Conservation (phyloP, 1,139 yeast species). For the Suhomyces choctaworum region DNA sequence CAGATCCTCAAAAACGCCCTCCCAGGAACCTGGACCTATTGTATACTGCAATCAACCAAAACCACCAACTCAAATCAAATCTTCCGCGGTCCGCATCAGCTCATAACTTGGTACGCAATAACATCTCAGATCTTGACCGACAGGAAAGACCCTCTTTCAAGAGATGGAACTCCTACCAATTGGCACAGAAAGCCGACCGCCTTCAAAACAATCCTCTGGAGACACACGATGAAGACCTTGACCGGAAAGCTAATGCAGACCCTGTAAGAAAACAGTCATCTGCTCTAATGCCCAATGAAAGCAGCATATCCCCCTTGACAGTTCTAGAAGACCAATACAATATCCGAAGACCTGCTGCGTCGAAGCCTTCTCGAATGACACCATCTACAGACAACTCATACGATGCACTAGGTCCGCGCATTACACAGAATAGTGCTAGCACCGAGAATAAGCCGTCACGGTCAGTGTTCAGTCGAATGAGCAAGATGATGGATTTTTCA, state of each 20-base stretch:
- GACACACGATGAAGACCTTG: too few relatives aligned
- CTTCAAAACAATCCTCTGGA: too few relatives aligned
- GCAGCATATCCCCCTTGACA: conserved; percentile 31
- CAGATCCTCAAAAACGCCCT: conserved; percentile 2
- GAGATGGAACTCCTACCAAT: conserved; percentile 33
- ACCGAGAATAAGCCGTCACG: neutral
- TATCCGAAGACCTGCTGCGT: conserved; percentile 23
- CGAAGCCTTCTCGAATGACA: conserved; percentile 1
- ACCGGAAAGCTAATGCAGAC: too few relatives aligned
- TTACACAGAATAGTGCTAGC: neutral
- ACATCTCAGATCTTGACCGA: conserved; percentile 13
- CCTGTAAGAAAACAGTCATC: too few relatives aligned
- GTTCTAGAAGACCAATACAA: conserved; percentile 33
- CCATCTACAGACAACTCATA: conserved; percentile 26
- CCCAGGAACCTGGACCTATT: conserved; percentile 7
- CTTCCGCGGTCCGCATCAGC: conserved; percentile 9
- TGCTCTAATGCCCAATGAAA: too few relatives aligned
- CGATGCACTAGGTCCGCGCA: neutral
- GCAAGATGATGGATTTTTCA: neutral
- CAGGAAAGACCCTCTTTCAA: conserved; percentile 13
- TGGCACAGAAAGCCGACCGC: too few relatives aligned
- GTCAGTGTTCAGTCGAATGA: neutral
- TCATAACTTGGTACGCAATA: conserved; percentile 13
- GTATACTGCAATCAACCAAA: conserved; percentile 14
- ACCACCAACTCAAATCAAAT: conserved; percentile 10